Evolutionary conservation across 139 green algal species (phyloP).

Genomic region (Coelastrella sp.): DNA sequence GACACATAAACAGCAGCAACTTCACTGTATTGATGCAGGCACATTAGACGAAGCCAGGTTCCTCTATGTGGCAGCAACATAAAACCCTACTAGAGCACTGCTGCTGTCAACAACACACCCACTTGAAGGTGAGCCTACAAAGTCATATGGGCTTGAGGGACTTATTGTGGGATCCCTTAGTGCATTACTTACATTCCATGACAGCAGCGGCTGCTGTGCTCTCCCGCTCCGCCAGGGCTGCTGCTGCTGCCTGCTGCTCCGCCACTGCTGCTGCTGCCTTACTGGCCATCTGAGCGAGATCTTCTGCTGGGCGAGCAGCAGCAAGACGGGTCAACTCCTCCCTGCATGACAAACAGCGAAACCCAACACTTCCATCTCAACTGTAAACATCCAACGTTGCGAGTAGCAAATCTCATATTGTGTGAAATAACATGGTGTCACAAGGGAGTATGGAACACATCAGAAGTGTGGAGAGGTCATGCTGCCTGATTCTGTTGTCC

Average conservation of each 20-base stretch:
- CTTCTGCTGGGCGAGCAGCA: slow-evolving; percentile 19
- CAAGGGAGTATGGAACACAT: no score
- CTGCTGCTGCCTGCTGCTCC: slow-evolving; percentile 12
- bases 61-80: no score
- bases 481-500: no score
- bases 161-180: background rate
- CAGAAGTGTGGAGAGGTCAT: no score
- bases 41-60: no score
- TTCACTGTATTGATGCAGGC: no score
- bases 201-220: background rate
- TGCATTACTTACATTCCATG: background rate
- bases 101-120: background rate
- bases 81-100: background rate
- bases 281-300: slow-evolving; percentile 1
- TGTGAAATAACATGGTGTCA: no score
- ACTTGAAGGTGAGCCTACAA: no score
- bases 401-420: no score
- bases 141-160: no score
- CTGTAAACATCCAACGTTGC: background rate
- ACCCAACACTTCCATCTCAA: background rate
- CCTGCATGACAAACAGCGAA: background rate
- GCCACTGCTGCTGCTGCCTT: slow-evolving; percentile 24
- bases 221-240: slow-evolving; percentile 22
- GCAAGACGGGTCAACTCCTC: background rate
- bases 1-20: no score